Evolutionary conservation across 768 basidiomycete genomes (phyloP).

Genomic region (Mycena amicta): DNA sequence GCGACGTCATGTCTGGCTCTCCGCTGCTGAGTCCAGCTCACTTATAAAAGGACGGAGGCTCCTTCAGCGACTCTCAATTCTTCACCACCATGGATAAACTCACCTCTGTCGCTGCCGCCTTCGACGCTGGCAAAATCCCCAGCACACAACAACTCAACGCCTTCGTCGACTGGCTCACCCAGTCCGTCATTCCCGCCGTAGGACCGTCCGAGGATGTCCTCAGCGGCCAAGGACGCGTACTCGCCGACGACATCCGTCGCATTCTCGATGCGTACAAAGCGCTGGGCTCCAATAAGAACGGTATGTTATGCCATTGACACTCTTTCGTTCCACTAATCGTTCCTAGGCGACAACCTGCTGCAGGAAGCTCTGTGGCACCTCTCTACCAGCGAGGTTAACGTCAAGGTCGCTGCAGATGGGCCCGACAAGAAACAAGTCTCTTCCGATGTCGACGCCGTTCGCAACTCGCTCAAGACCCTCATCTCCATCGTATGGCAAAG

Average conservation of each 20-base stretch:
- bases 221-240: conserved; percentile 54
- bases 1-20: background rate
- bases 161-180: conserved; percentile 58
- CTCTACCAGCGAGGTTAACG: conserved; percentile 46
- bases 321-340: background rate
- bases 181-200: conserved; percentile 48
- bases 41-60: background rate
- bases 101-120: conserved; percentile 63
- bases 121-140: conserved; percentile 74
- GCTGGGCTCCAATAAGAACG: conserved; percentile 58
- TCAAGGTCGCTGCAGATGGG: conserved; percentile 39
- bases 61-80: background rate
- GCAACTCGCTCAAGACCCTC: conserved; percentile 51
- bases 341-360: conserved; percentile 60
- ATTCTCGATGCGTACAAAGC: conserved; percentile 62
- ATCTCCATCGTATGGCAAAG: conserved; percentile 56
- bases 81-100: conserved; percentile 59
- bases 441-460: conserved; percentile 53
- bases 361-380: conserved; percentile 72
- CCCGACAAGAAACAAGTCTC: conserved; percentile 44
- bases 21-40: background rate
- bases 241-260: conserved; percentile 52
- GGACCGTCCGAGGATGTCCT: conserved; percentile 48
- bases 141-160: conserved; percentile 56
- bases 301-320: conserved; percentile 33